Conservation (phyloP, 2,329 filamentous ascomycete species). For the Leptodontidium sp. region DNA sequence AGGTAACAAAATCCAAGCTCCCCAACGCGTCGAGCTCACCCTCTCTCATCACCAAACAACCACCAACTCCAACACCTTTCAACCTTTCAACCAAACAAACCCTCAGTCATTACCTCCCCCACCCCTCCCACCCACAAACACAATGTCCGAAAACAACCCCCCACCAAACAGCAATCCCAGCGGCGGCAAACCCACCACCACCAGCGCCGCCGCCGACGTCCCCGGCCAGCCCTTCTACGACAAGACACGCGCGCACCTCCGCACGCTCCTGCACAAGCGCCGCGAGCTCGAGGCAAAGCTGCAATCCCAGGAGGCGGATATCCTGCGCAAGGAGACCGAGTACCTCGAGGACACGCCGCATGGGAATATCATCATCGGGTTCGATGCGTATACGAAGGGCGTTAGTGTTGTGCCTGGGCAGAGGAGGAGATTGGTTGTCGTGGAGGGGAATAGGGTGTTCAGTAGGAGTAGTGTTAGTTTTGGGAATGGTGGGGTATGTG, state of each 20-base stretch:
- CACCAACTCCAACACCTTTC: not conserved
- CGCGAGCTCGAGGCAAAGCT: constrained; percentile 51
- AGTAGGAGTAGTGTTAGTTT: constrained; percentile 62
- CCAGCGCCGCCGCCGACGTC: constrained; percentile 49
- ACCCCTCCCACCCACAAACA: not conserved
- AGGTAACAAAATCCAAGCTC: constrained; percentile 4
- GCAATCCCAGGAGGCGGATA: constrained; percentile 73
- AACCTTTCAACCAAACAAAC: not conserved
- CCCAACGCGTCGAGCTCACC: constrained; percentile 13
- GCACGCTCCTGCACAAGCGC: constrained; percentile 72
- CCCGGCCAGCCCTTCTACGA: constrained; percentile 73
- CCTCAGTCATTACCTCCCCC: not conserved
- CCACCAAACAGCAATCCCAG: constrained; percentile 48
- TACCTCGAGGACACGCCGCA: constrained; percentile 90
- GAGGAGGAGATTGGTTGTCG: constrained; percentile 68
- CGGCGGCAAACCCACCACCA: constrained; percentile 24
- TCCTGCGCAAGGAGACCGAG: constrained; percentile 81
- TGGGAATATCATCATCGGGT: constrained; percentile 97
- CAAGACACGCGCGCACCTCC: constrained; percentile 71
- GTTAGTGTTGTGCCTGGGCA: constrained; percentile 65
- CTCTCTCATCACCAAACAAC: not conserved
- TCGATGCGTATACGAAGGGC: constrained; percentile 98
- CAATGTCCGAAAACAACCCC: constrained; percentile 59
- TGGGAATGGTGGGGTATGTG: constrained; percentile 49
- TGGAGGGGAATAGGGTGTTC: constrained; percentile 79